These are phyloP conservation scores for Pyrus hybrid DNA, from an alignment of 331 rosid genomes.

Conservation along the genomic window DNA sequence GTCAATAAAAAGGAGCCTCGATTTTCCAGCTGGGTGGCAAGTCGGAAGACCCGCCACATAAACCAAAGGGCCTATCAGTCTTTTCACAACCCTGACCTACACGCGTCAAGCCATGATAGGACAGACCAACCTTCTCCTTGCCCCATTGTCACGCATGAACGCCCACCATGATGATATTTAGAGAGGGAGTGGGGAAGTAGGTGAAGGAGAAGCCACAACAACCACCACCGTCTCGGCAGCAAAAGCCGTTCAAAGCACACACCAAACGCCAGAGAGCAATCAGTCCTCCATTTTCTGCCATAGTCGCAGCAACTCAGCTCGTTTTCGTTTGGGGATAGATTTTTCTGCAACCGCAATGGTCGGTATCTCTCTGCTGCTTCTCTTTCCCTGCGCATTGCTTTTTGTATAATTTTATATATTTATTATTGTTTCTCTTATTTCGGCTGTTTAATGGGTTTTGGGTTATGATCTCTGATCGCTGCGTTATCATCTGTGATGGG, in stretches of 20 bases:
- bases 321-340: not conserved
- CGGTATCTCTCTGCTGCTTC: not conserved
- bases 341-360: slow-evolving; percentile 22
- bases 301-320: not conserved
- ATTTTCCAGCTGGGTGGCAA: not conserved
- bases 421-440: not conserved
- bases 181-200: not conserved
- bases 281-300: not conserved
- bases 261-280: not conserved
- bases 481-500: slow-evolving; percentile 1
- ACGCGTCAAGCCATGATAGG: slow-evolving; percentile 14
- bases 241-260: not conserved
- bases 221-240: not conserved
- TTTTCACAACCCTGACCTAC: accelerated
- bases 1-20: not conserved
- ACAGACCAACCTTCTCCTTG: not conserved
- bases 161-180: slow-evolving; percentile 16
- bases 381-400: not conserved
- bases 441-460: not conserved
- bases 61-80: not conserved
- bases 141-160: slow-evolving; percentile 25
- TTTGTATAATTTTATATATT: too few species aligned
- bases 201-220: not conserved
- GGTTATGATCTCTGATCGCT: not conserved
- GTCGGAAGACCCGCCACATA: not conserved